phyloP scores from a whole-genome alignment of 371 early-diverging fungal species.

The Massospora cicadina region DNA sequence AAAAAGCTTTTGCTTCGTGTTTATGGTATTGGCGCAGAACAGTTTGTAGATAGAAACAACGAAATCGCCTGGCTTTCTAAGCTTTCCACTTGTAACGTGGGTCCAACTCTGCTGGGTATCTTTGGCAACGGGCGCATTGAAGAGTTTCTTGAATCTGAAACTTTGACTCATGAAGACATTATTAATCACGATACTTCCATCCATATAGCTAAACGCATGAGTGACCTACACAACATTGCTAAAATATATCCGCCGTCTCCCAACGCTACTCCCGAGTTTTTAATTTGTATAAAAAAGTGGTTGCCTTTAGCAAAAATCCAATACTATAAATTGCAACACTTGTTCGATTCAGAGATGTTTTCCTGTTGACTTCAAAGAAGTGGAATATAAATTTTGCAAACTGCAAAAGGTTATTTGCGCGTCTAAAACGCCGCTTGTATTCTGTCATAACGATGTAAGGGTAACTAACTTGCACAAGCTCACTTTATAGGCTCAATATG shows the following conservation, averaged over 20 bases:
- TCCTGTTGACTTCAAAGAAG: neutral
- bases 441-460: conserved; percentile 69
- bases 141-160: conserved; percentile 58
- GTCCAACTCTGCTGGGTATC: conserved; percentile 60
- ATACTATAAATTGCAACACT: neutral
- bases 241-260: conserved; percentile 34
- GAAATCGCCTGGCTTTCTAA: conserved; percentile 63
- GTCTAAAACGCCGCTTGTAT: conserved; percentile 42
- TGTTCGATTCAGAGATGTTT: conserved; percentile 15
- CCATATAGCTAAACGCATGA: conserved; percentile 57
- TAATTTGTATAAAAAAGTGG: conserved; percentile 53
- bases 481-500: conserved; percentile 44
- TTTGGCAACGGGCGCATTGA: conserved; percentile 82
- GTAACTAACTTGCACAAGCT: neutral
- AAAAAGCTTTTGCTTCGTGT: conserved; percentile 44
- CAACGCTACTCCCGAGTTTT: conserved; percentile 29
- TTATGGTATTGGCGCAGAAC: conserved; percentile 61
- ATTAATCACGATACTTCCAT: conserved; percentile 35
- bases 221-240: conserved; percentile 52
- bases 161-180: conserved; percentile 47
- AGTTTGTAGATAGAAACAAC: conserved; percentile 49
- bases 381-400: neutral
- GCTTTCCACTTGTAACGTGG: conserved; percentile 46
- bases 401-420: conserved; percentile 13
- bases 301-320: conserved; percentile 22